Percentiles rank a stretch among this genome's conserved stretches.
Conservation (phyloP, 176 grass and related monocot species). For the Oryza nivara region DNA sequence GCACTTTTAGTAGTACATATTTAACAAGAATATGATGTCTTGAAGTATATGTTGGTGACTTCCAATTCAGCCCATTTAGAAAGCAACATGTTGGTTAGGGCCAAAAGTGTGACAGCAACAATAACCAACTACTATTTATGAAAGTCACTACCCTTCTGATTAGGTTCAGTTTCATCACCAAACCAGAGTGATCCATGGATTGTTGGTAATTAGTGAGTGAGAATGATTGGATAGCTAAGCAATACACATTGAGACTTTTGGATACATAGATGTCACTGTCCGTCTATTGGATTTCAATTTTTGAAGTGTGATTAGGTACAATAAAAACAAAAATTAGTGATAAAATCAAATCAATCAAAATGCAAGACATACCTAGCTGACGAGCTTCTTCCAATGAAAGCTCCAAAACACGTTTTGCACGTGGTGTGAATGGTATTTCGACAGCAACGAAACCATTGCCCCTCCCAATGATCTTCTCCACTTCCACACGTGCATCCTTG, state of each 20-base stretch:
- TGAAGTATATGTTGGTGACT: neutral
- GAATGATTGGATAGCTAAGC: slow-evolving; percentile 6
- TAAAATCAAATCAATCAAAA: neutral
- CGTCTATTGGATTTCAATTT: slow-evolving; percentile 9
- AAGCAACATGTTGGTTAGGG: neutral
- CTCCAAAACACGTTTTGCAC: slow-evolving; percentile 85
- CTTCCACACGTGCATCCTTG: slow-evolving; percentile 93
- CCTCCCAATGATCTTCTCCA: slow-evolving; percentile 93
- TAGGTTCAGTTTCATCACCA: neutral
- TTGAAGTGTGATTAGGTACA: neutral
- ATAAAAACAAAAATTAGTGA: slow-evolving; percentile 20
- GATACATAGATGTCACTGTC: slow-evolving; percentile 16
- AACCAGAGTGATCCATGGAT: slow-evolving; percentile 7
- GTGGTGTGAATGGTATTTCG: slow-evolving; percentile 93
- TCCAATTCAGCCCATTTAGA: slow-evolving; percentile 13
- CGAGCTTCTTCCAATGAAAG: slow-evolving; percentile 92
- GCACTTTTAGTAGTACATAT: neutral
- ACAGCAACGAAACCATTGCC: slow-evolving; percentile 96
- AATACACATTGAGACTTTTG: slow-evolving; percentile 19
- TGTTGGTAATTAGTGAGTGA: slow-evolving; percentile 17
- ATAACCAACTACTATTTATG: slow-evolving; percentile 7
- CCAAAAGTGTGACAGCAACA: neutral
- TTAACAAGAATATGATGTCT: neutral
- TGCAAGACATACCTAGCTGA: slow-evolving; percentile 61
- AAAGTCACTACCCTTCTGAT: neutral